Conservation (phyloP, 352 stramenopile genomes). For the Globisporangium polare region DNA sequence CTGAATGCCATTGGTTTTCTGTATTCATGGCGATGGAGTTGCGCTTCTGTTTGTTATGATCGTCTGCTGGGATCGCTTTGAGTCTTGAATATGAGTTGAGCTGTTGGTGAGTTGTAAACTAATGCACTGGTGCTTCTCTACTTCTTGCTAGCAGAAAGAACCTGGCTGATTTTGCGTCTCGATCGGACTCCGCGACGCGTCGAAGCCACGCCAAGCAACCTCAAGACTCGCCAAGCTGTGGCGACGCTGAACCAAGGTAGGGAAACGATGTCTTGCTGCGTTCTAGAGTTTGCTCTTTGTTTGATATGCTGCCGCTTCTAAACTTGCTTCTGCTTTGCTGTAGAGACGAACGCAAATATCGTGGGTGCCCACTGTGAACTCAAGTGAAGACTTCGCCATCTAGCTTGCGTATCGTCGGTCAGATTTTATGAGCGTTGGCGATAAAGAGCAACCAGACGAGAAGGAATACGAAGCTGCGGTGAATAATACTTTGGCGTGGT, state of each 20-base stretch:
- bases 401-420: neutral
- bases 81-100: neutral
- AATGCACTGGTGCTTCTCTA: neutral
- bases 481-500: neutral
- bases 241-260: neutral
- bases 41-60: neutral
- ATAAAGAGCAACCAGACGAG: neutral
- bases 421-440: neutral
- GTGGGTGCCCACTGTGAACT: neutral
- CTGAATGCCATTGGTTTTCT: constrained; percentile 5
- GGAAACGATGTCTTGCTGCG: neutral
- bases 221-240: neutral
- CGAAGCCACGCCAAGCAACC: neutral
- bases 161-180: neutral
- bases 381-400: neutral
- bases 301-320: neutral
- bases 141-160: constrained; percentile 1
- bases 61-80: neutral
- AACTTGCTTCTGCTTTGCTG: neutral
- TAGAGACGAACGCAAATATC: neutral
- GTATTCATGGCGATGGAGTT: constrained; percentile 3
- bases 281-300: neutral
- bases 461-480: neutral
- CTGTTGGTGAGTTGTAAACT: neutral
- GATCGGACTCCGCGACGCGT: neutral